These are phyloP conservation scores for Moniliophthora roreri DNA, from an alignment of 1,284 basidiomycete genomes.

Conservation along the genomic window DNA sequence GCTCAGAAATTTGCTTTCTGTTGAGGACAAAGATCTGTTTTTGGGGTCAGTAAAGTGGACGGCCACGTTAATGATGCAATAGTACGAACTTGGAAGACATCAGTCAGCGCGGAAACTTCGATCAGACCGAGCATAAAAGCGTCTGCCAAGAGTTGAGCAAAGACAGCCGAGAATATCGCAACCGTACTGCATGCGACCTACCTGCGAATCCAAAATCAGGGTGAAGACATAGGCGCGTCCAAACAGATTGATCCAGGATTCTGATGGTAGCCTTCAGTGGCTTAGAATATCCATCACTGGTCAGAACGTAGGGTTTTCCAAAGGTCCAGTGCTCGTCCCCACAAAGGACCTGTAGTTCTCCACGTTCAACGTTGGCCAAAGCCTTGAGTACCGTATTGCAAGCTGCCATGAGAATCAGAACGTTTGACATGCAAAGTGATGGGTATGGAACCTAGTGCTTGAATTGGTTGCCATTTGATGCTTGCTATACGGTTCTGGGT, in stretches of 20 bases:
- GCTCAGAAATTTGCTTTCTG: conserved; percentile 18
- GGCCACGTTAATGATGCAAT: too few relatives aligned
- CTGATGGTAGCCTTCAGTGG: conserved; percentile 17
- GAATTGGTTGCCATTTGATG: conserved; percentile 1
- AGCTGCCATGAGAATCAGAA: too few relatives aligned
- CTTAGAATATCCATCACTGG: conserved; percentile 15
- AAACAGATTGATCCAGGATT: conserved; percentile 21
- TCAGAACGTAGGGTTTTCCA: conserved; percentile 26
- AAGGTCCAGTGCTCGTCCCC: conserved; percentile 21
- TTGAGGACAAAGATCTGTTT: conserved; percentile 27
- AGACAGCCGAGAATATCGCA: not conserved
- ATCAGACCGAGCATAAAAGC: conserved; percentile 22
- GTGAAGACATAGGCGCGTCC: conserved; percentile 21
- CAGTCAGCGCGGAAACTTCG: conserved; percentile 20
- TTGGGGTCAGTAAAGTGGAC: too few relatives aligned
- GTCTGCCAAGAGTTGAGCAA: conserved; percentile 12
- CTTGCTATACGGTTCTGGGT: conserved; percentile 10
- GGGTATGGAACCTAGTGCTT: conserved; percentile 13
- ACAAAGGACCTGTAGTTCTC: conserved; percentile 28
- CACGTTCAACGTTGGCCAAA: conserved; percentile 30
- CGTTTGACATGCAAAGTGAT: too few relatives aligned
- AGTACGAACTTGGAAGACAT: conserved; percentile 19
- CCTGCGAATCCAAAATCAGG: conserved; percentile 25
- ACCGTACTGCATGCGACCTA: conserved; percentile 3
- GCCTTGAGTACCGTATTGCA: conserved; percentile 16